Base-by-base conservation (phyloP, 192 early-diverging fungal genomes). In the Coemansia sp. region DNA sequence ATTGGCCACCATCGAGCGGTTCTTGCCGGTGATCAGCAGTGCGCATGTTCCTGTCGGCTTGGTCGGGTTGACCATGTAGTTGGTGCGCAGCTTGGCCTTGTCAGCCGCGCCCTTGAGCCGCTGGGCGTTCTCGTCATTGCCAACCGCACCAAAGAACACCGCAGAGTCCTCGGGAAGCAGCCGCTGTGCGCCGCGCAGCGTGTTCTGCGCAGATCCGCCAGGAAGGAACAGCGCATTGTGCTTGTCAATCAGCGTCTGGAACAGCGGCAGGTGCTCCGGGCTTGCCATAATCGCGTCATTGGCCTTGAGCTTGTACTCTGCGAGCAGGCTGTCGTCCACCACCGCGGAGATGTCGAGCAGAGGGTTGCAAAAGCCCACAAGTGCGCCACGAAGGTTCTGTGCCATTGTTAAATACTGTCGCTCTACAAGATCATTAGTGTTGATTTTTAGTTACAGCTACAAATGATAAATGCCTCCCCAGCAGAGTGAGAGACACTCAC, bases 171-270 rank as follows among this genome's bases (percentile, higher is more conserved):
- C 67, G 54, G 95, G 97, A 37, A 99, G 86, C 49, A 95, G 73
- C 74, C 92, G 93, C 84, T 94, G 91, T 24, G 89, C 92, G 63
- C 89, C 91, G 61, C 97, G 90, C 57, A 94, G 85, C 53, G 94
- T 84, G 89, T 99, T 99, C 78, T 99, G 97, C 41, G 92, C 87
- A 27, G 97, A 95, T 67, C 97, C 97, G 53, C 97, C 97, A 47
- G 95, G 94, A 67, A 94, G 91, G 81, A 94, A 96, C 65, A 84
- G 82, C 60, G 92, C 90, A 4, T 88, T 78, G 29, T 87, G 83
- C 67, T 85, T 81, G 29, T 84, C 71, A 29, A 92, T 85, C 58
- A 99, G 83, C 57, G 95, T 94, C 53, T 88, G 84, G 59, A 85
- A 89, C 83, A 99, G 74, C 50, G 91, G 85, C 74, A 87, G 81